Percentiles rank a stretch among this genome's conserved stretches.
Conservation (phyloP, 305 asterid species). For the Fraxinus latifolia region DNA sequence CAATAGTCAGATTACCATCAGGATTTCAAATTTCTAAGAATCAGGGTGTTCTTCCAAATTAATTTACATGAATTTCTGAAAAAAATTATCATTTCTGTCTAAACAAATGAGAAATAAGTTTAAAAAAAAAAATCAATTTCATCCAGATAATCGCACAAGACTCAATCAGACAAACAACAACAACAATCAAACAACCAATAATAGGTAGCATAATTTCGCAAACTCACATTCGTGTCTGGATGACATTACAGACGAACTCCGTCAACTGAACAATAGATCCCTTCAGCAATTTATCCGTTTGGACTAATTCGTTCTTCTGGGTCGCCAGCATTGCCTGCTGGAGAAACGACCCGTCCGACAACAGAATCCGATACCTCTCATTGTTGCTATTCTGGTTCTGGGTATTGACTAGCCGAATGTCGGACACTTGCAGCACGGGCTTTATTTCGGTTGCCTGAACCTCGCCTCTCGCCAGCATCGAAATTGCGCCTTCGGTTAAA, state of each 20-base stretch:
- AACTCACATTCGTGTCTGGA: constrained; percentile 67
- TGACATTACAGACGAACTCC: constrained; percentile 62
- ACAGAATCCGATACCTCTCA: constrained; percentile 60
- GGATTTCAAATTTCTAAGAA: neutral
- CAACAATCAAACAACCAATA: neutral
- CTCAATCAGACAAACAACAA: neutral
- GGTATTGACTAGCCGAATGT: constrained; percentile 51
- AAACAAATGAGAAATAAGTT: neutral
- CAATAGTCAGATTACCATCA: neutral
- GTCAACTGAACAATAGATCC: constrained; percentile 64
- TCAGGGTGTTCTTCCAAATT: neutral
- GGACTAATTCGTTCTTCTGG: constrained; percentile 66
- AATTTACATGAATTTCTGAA: neutral
- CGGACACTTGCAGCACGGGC: constrained; percentile 72
- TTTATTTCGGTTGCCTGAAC: constrained; percentile 32
- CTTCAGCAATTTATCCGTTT: constrained; percentile 47
- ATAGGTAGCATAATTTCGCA: neutral
- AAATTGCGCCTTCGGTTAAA: constrained; percentile 64
- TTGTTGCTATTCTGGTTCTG: constrained; percentile 37
- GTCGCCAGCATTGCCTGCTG: constrained; percentile 92
- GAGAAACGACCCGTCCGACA: constrained; percentile 63
- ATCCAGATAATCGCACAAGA: neutral
- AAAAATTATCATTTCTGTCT: neutral
- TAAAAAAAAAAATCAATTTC: neutral
- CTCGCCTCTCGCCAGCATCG: constrained; percentile 42